A percentile compares a stretch with the other conserved stretches of the same genome.
Evolutionary conservation across 2,329 filamentous ascomycete genomes (phyloP).

Genomic region (Chaetomium globosum): DNA sequence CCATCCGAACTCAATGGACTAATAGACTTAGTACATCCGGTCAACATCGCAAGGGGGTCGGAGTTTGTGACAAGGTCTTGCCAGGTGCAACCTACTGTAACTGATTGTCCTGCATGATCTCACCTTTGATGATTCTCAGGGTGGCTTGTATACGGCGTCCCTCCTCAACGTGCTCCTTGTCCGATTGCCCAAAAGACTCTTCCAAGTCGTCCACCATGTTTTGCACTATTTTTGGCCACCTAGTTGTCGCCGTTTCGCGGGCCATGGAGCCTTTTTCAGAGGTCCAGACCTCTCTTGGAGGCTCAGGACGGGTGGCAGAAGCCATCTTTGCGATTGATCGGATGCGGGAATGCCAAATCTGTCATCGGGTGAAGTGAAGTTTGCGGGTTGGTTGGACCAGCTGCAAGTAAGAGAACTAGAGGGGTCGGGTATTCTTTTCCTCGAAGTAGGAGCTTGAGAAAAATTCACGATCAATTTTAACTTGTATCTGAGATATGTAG

Average conservation of each 20-base stretch:
- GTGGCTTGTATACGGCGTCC: conserved; percentile 10
- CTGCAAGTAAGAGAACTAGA: too few species aligned
- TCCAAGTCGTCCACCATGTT: conserved; percentile 13
- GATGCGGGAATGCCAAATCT: neutral
- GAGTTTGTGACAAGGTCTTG: too few species aligned
- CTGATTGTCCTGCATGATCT: conserved; percentile 9
- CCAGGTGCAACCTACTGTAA: conserved; percentile 6
- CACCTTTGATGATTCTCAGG: conserved; percentile 6
- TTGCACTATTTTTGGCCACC: conserved; percentile 14
- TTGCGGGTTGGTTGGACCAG: too few species aligned
- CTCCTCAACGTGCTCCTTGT: conserved; percentile 6
- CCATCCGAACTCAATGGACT: conserved; percentile 12
- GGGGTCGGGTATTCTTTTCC: too few species aligned
- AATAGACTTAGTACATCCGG: neutral
- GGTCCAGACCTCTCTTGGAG: conserved; percentile 11
- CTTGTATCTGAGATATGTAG: neutral
- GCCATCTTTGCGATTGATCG: conserved; percentile 1
- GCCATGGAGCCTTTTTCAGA: conserved; percentile 11
- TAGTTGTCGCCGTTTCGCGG: conserved; percentile 3
- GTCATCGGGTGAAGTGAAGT: too few species aligned
- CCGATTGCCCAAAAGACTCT: neutral
- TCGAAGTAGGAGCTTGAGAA: too few species aligned
- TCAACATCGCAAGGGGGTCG: too few species aligned
- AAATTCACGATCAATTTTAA: too few species aligned
- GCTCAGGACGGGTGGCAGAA: neutral